These are phyloP conservation scores for Microdochium trichocladiopsis DNA, from an alignment of 2,329 filamentous ascomycete species.

Conservation along the genomic window DNA sequence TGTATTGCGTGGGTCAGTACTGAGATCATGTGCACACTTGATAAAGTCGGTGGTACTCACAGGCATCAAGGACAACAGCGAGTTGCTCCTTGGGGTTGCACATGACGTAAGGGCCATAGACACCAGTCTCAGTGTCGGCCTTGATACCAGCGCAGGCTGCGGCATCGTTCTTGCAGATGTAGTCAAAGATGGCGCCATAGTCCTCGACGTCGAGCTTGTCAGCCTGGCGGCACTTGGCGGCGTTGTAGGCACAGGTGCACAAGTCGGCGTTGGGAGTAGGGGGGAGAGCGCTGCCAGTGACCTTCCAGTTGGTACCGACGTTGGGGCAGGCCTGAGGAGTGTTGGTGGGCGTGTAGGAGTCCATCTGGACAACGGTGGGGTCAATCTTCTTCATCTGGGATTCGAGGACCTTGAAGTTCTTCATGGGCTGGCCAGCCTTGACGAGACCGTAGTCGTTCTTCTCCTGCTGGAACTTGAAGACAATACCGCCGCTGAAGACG, in stretches of 20 bases:
- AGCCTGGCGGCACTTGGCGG: conserved; percentile 55
- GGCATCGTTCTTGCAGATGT: conserved; percentile 32
- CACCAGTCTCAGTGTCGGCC: conserved; percentile 44
- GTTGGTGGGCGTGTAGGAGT: conserved; percentile 57
- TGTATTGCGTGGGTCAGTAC: neutral
- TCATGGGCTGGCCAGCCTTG: conserved; percentile 44
- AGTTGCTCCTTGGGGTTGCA: conserved; percentile 54
- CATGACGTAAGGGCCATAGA: conserved; percentile 59
- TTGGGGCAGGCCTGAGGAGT: conserved; percentile 57
- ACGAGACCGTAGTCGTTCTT: conserved; percentile 65
- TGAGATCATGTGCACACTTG: no score
- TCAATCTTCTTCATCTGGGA: conserved; percentile 53
- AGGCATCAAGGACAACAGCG: conserved; percentile 48
- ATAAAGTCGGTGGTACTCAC: neutral
- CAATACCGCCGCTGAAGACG: conserved; percentile 74
- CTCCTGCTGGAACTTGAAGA: conserved; percentile 82
- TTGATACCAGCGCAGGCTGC: conserved; percentile 49
- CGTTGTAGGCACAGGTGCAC: conserved; percentile 65
- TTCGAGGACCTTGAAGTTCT: conserved; percentile 59
- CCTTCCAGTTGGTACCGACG: conserved; percentile 47
- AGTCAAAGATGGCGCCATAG: conserved; percentile 37
- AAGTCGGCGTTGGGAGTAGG: conserved; percentile 63
- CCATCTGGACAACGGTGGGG: conserved; percentile 51
- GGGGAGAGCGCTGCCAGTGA: conserved; percentile 52
- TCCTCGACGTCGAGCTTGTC: conserved; percentile 42